Evolutionary conservation across 1,139 yeast species (phyloP), one percentile per base, ranked within the genome.

Genomic region (Sugiyamaella japonica): DNA sequence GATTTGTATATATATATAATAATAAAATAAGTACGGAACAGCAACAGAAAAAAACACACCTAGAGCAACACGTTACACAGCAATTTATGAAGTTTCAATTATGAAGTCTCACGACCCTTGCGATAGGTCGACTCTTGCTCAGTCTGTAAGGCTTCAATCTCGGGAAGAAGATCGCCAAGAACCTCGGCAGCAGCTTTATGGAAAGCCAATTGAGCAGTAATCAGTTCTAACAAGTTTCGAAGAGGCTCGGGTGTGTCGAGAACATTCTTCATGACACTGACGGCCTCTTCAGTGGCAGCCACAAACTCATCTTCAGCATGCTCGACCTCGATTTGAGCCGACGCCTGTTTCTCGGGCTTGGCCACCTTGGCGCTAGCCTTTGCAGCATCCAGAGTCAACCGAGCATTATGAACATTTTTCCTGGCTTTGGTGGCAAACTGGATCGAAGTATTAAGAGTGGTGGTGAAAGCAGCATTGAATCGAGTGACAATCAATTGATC

Each of bases 241-340:
- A 87, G 76, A 17, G 93, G 89, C 63, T 84, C 82, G 38, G 93
- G 85, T 57, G 85, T 79, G 58, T 85, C 85, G 64, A 89, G 81
- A 25, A 87, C 91, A 68, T 85, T 85, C 74, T 85, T 89, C 93
- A 89, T 85, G 59, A 87, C 83, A 50, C 84, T 78, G 53, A 88
- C 89, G 34, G 96, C 95, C 67, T 87, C 96, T 72, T 89, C 96
- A 37, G 90, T 91, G 17, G 93, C 87, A 62, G 88, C 89, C 46
- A 95, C 96, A 70, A 89, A 89, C 65, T 87, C 95, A 66, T 89
- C 96, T 72, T 89, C 96, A 44, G 91, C 85, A 61, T 85, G 83
- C 70, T 89, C 96, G 79, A 89, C 85, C 59, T 84, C 81, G 50
- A 85, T 86, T 63, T 93, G 78, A 59, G 88, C 81, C 55, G 84